phyloP scores from a whole-genome alignment of 352 stramenopile species.

The Hyphochytrium catenoides region DNA sequence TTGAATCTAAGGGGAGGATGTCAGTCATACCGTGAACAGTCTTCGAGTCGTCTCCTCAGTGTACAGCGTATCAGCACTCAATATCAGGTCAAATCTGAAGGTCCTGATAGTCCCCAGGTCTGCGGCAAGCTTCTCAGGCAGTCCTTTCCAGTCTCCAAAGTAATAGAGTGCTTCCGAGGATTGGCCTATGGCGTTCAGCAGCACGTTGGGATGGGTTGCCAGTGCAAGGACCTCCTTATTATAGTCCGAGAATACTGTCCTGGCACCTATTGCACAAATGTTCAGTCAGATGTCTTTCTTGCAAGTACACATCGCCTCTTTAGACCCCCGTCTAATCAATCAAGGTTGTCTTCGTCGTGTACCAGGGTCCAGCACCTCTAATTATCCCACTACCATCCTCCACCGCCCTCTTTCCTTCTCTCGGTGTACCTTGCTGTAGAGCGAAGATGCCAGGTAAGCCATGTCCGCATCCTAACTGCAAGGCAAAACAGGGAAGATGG shows the following conservation, averaged over 20 bases:
- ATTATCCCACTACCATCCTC: neutral
- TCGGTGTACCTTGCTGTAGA: slow-evolving; percentile 24
- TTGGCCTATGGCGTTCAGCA: slow-evolving; percentile 16
- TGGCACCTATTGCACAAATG: slow-evolving; percentile 17
- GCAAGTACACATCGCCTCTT: no score
- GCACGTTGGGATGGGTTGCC: slow-evolving; percentile 45
- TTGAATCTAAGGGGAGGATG: no score
- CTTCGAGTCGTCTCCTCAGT: slow-evolving; percentile 38
- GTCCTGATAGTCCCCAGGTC: slow-evolving; percentile 11
- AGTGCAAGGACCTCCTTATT: slow-evolving; percentile 63
- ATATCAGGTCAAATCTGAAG: slow-evolving; percentile 38
- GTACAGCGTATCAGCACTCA: slow-evolving; percentile 60
- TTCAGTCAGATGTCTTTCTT: neutral
- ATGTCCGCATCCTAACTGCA: slow-evolving; percentile 52
- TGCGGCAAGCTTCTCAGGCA: slow-evolving; percentile 24
- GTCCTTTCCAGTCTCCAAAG: slow-evolving; percentile 33
- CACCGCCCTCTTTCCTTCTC: neutral
- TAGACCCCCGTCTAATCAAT: no score
- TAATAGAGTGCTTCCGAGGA: slow-evolving; percentile 28
- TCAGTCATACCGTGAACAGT: slow-evolving; percentile 24
- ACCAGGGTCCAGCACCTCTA: no score
- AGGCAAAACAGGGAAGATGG: slow-evolving; percentile 15
- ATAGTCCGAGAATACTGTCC: slow-evolving; percentile 56
- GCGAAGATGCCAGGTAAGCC: slow-evolving; percentile 43
- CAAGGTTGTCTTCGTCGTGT: no score